A percentile compares a stretch with the other conserved stretches of the same genome.
Evolutionary conservation across 768 basidiomycete species (phyloP).

Genomic region (Phylloporus sp.): DNA sequence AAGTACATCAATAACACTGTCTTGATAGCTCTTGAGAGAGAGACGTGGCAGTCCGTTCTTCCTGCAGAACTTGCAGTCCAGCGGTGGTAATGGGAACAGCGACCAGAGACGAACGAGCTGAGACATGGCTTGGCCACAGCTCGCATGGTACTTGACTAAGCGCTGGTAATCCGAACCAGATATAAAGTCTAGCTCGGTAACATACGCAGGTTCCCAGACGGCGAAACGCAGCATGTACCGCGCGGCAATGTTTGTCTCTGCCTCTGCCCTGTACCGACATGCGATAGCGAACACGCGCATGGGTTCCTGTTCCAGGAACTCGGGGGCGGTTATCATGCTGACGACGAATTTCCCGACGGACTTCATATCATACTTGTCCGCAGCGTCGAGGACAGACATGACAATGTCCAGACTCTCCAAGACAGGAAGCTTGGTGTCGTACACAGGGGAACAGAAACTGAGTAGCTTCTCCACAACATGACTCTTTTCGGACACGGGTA

Average conservation of each 20-base stretch:
- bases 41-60: constrained; percentile 33
- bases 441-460: constrained; percentile 47
- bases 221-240: constrained; percentile 35
- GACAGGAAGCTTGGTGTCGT: constrained; percentile 30
- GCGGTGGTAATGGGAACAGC: constrained; percentile 26
- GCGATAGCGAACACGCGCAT: constrained; percentile 37
- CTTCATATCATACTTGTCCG: constrained; percentile 50
- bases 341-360: constrained; percentile 36
- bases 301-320: constrained; percentile 33
- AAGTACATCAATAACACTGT: constrained; percentile 31
- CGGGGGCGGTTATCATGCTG: constrained; percentile 29
- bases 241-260: constrained; percentile 36
- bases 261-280: constrained; percentile 34
- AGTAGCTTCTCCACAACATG: constrained; percentile 41
- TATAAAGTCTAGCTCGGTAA: constrained; percentile 36
- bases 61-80: constrained; percentile 34
- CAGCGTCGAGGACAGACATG: constrained; percentile 42
- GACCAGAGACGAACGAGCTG: constrained; percentile 32
- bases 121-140: constrained; percentile 33
- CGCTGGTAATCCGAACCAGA: constrained; percentile 36
- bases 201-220: constrained; percentile 30
- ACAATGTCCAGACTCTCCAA: constrained; percentile 40
- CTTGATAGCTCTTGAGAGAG: constrained; percentile 30
- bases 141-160: constrained; percentile 34
- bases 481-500: constrained; percentile 47